phyloP scores from a whole-genome alignment of 2,329 filamentous ascomycete species.

The Elsinoe australis region DNA sequence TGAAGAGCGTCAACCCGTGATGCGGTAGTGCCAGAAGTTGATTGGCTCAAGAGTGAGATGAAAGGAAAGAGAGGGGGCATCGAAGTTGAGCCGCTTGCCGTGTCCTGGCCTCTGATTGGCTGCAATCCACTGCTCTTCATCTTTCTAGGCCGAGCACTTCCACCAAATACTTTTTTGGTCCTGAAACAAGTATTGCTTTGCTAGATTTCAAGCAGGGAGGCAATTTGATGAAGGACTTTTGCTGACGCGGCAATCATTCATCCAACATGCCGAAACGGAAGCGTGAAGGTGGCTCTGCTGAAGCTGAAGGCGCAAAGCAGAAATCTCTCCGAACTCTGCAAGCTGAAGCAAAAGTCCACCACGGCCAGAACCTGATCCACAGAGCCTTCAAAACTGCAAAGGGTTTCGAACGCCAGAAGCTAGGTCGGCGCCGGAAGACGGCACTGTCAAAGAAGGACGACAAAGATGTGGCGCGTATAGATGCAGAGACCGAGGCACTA shows the following conservation, averaged over 20 bases:
- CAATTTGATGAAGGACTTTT: no score
- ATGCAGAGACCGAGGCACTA: slow-evolving; percentile 53
- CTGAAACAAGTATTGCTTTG: background rate
- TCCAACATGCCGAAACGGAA: slow-evolving; percentile 30
- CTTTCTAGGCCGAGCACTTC: background rate
- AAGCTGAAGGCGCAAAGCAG: slow-evolving; percentile 10
- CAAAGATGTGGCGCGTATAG: slow-evolving; percentile 49
- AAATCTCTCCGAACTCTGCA: slow-evolving; percentile 18
- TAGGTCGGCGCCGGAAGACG: slow-evolving; percentile 54
- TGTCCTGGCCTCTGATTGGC: no score
- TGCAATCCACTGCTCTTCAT: no score
- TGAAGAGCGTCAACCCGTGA: background rate
- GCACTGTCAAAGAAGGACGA: slow-evolving; percentile 41
- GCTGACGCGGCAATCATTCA: background rate
- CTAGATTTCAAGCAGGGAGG: background rate
- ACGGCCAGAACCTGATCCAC: slow-evolving; percentile 53
- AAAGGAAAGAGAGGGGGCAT: background rate
- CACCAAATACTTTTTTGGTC: background rate
- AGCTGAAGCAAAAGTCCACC: slow-evolving; percentile 44
- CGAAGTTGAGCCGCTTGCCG: background rate
- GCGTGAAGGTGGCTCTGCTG: slow-evolving; percentile 22
- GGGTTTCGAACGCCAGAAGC: slow-evolving; percentile 70
- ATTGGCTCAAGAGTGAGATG: slow-evolving; percentile 10
- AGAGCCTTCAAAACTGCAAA: slow-evolving; percentile 65
- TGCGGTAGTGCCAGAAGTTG: background rate